Base-by-base conservation (phyloP, 2,329 filamentous ascomycete species). In the Sphaerostilbella broomeana region DNA sequence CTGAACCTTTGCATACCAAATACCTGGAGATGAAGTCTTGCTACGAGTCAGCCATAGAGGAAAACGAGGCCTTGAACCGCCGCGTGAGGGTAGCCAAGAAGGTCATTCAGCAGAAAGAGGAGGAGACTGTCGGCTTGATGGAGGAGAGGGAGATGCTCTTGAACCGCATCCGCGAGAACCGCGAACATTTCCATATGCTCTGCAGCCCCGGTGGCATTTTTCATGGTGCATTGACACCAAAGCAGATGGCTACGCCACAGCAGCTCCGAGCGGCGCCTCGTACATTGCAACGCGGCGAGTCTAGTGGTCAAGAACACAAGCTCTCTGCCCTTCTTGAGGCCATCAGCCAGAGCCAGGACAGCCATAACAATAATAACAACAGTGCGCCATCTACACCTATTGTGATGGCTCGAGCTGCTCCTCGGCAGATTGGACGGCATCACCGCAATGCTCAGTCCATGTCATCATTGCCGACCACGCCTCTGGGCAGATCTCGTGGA, bases 151-250 rank as follows among this genome's bases (percentile, higher is more conserved):
- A 79, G 26, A 74, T 86, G 58, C 70, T 95, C 35, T 77, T 89
- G 43, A 85, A 81, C 46, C 81, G 90, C 15, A 94, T 97, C 47
- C 79, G 84, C 28, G 86, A 94, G 58, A 95, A 95, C 56, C 73
- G 90, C 46, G 85, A 94, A 56, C 88, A 94, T 55, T 80, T 94
- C 51, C 84, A 86, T 43, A 74, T 75, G 55, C 75, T 94, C 34
- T 81, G 84, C 53, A 83, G 85, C 51, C 84, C 86, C 2, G 82
- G 84, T 11, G 79, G 77, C 35, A 75, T 77, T 22, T 79, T 79
- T 40, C 75, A 84, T 44, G 67, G 75, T 42, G 70, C 78, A 42
- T 63, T 81, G 43, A 79, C 77, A 2, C 79, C 81, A 48, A 64
- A 71, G 64, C 60, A 69, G 47, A 59, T 73, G 53, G 56, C 65